Percentiles rank a stretch among this genome's conserved stretches.
Conservation (phyloP, 192 early-diverging fungal genomes). For the Coemansia guatemalensis region DNA sequence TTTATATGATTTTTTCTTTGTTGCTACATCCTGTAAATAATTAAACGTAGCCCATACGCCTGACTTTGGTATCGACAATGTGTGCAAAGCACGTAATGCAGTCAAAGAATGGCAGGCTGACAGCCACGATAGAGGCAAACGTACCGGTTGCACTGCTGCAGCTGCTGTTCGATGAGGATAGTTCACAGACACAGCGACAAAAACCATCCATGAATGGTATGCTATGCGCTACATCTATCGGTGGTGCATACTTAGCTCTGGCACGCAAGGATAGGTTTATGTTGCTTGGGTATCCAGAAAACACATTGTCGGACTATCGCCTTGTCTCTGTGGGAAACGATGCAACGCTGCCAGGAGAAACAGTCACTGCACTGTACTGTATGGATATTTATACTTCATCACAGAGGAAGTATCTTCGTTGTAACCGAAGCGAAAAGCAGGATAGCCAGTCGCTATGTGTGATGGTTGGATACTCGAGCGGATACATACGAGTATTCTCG, state of each 20-base stretch:
- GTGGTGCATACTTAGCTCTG: conserved; percentile 24
- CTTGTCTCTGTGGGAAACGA: conserved; percentile 42
- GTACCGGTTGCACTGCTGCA: conserved; percentile 27
- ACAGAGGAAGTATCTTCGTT: not conserved
- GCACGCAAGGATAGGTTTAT: conserved; percentile 33
- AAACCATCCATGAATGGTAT: conserved; percentile 5
- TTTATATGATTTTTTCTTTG: not conserved
- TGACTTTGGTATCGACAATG: conserved; percentile 6
- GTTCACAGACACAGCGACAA: not conserved
- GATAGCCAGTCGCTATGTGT: conserved; percentile 26
- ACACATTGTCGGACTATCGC: conserved; percentile 9
- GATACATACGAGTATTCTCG: conserved; percentile 42
- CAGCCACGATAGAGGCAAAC: conserved; percentile 11
- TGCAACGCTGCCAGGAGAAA: conserved; percentile 22
- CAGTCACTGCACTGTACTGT: conserved; percentile 38
- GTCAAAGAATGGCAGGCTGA: conserved; percentile 27
- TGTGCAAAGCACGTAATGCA: not conserved
- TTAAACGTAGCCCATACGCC: not conserved
- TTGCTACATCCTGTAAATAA: not conserved
- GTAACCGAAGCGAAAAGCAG: not conserved
- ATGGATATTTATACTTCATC: conserved; percentile 28
- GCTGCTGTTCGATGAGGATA: conserved; percentile 30
- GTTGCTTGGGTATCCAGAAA: conserved; percentile 25
- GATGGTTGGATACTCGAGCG: conserved; percentile 45
- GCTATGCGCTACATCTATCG: conserved; percentile 27